These are phyloP conservation scores for Aspergillus vadensis DNA, from an alignment of 2,329 filamentous ascomycete genomes.

Conservation along the genomic window DNA sequence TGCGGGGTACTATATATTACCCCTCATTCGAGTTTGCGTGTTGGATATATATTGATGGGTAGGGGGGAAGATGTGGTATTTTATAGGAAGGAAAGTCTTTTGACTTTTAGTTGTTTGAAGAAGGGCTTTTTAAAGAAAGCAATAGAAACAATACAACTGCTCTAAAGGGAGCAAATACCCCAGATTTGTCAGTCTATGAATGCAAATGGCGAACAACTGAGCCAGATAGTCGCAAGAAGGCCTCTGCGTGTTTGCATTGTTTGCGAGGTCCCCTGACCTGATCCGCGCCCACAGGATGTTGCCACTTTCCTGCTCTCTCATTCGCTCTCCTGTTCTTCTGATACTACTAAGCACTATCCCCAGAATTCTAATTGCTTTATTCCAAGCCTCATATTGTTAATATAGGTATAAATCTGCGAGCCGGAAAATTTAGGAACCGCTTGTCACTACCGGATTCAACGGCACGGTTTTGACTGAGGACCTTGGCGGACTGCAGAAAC, in stretches of 20 bases:
- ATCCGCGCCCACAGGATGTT: neutral
- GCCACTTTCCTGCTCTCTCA: neutral
- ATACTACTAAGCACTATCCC: no score
- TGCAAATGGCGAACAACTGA: neutral
- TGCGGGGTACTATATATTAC: no score
- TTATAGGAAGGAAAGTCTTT: no score
- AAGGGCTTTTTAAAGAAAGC: neutral
- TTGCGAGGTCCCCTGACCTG: conserved; percentile 18
- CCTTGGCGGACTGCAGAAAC: neutral
- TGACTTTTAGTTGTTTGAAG: neutral
- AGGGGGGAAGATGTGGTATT: no score
- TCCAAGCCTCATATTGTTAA: no score
- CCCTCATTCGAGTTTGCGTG: no score
- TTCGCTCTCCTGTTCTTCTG: neutral
- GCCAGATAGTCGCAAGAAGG: neutral
- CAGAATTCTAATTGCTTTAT: no score
- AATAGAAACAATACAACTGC: neutral
- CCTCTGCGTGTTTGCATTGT: conserved; percentile 27
- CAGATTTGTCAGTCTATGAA: neutral
- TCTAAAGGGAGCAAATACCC: neutral
- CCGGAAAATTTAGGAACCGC: neutral
- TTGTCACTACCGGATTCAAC: neutral
- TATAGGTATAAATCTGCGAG: no score
- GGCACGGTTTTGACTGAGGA: neutral
- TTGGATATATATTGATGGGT: no score